Evolutionary conservation across 208 protist genomes (phyloP).

Genomic region (Angomonas ambiguus): DNA sequence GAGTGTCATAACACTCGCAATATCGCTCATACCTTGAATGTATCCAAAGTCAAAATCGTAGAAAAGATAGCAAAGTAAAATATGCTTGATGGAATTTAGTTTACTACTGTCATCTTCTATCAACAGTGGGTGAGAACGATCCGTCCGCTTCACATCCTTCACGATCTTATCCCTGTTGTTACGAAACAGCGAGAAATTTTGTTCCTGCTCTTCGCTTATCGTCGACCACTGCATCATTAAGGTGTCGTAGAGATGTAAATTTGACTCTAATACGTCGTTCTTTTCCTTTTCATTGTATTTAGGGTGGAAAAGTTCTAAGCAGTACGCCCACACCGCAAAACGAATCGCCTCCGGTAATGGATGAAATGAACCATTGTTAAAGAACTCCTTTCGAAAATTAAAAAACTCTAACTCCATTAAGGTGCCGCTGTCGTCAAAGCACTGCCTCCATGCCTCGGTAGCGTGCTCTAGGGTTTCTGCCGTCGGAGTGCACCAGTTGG

Average conservation of each 20-base stretch:
- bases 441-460: constrained; percentile 15
- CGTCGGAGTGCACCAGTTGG: neutral
- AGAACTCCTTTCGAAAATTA: neutral
- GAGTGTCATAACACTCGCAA: constrained; percentile 54
- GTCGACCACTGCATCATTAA: constrained; percentile 74
- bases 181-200: constrained; percentile 55
- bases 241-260: constrained; percentile 41
- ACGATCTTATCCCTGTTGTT: constrained; percentile 49
- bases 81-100: constrained; percentile 47
- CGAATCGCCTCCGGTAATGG: constrained; percentile 29
- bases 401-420: neutral
- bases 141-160: constrained; percentile 88
- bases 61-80: constrained; percentile 82
- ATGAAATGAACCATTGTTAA: constrained; percentile 16
- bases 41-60: constrained; percentile 92
- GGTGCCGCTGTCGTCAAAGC: neutral
- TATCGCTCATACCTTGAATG: constrained; percentile 89
- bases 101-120: constrained; percentile 36
- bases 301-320: constrained; percentile 52
- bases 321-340: constrained; percentile 73
- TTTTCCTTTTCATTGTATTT: constrained; percentile 32
- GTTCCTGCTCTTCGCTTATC: constrained; percentile 66
- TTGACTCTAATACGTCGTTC: constrained; percentile 15
- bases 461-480: neutral
- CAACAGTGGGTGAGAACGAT: constrained; percentile 51